A percentile compares a stretch with the other conserved stretches of the same genome.
phyloP scores from a whole-genome alignment of 78 protist genomes.

The Tieghemostelium lacteum region DNA sequence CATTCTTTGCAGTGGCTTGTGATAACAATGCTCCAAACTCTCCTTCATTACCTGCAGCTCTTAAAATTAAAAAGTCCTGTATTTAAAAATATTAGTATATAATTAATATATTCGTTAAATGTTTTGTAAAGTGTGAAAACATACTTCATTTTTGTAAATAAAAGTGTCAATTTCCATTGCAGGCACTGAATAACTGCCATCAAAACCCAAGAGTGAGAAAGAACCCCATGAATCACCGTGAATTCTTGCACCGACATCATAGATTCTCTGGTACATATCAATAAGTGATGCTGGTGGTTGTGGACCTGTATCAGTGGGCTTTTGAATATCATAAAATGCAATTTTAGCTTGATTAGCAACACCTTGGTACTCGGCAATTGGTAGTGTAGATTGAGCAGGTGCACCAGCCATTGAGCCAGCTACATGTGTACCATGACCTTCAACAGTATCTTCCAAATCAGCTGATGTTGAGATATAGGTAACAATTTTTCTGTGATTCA shows the following conservation, averaged over 20 bases:
- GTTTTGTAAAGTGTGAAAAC: no score
- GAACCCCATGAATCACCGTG: conserved; percentile 79
- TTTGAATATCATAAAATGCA: conserved; percentile 36
- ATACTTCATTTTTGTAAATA: conserved; percentile 12
- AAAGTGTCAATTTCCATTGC: conserved; percentile 24
- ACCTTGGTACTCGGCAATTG: conserved; percentile 19
- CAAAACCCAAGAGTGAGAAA: background rate
- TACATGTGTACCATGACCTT: conserved; percentile 76
- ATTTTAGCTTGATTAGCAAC: conserved; percentile 49
- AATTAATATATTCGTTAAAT: no score
- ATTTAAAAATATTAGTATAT: no score
- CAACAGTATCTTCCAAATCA: conserved; percentile 10
- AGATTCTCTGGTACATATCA: conserved; percentile 16
- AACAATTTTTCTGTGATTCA: conserved; percentile 48
- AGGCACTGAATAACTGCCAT: background rate
- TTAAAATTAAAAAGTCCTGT: conserved; percentile 37
- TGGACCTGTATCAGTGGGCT: background rate
- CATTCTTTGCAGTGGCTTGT: conserved; percentile 54
- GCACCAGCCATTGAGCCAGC: conserved; percentile 54
- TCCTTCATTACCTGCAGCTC: conserved; percentile 72
- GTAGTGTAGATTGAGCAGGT: background rate
- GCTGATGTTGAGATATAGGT: background rate
- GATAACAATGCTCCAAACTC: conserved; percentile 13
- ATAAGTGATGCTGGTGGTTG: conserved; percentile 11
- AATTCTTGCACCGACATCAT: conserved; percentile 71